Conservation (phyloP, 208 protist genomes). For the Acanthamoeba lenticulata region DNA sequence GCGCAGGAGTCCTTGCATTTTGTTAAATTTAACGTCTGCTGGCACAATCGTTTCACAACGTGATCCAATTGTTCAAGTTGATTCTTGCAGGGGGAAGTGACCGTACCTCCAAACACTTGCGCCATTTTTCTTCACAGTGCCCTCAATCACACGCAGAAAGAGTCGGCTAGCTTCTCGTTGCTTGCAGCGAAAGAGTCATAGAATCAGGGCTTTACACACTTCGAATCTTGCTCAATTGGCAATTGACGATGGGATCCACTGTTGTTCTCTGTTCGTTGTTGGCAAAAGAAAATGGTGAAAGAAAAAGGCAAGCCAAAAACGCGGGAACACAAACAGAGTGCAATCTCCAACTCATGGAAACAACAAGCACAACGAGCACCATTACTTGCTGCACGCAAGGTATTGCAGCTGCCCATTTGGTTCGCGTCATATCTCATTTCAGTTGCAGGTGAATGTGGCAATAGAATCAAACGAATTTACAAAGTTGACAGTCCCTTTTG, state of each 20-base stretch:
- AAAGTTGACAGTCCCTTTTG: neutral
- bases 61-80: neutral
- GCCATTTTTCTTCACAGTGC: constrained; percentile 22
- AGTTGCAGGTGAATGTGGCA: neutral
- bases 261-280: too few species aligned
- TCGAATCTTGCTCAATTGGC: too few species aligned
- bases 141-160: neutral
- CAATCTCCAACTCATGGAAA: neutral
- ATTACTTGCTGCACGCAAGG: neutral
- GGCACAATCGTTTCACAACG: too few species aligned
- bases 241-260: too few species aligned
- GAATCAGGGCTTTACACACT: too few species aligned
- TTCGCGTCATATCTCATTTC: too few species aligned
- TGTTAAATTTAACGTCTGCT: constrained; percentile 42
- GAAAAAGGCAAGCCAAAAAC: too few species aligned
- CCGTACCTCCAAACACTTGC: neutral
- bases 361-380: neutral
- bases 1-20: constrained; percentile 13
- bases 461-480: constrained; percentile 40
- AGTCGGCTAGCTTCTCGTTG: neutral
- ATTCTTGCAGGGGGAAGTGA: neutral
- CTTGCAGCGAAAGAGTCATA: neutral
- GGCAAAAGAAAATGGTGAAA: too few species aligned
- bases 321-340: neutral
- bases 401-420: neutral